Conservation (phyloP, 257 asterid genomes). For the Gentiana dahurica region DNA sequence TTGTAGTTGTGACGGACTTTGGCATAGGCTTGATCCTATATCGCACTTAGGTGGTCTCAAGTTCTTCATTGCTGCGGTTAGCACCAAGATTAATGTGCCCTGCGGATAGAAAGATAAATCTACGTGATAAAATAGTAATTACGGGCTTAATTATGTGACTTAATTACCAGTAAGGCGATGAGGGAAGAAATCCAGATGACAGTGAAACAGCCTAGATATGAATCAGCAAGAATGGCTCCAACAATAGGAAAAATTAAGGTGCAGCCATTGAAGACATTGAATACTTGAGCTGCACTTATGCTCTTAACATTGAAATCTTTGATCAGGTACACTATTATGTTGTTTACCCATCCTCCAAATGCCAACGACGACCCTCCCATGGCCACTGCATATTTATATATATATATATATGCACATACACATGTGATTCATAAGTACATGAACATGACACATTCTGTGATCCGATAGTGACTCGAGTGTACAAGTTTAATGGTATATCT, state of each 20-base stretch:
- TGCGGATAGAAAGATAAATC: constrained; percentile 4
- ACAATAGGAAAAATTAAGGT: constrained; percentile 25
- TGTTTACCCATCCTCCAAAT: constrained; percentile 28
- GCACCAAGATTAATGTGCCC: constrained; percentile 31
- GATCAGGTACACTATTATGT: constrained; percentile 37
- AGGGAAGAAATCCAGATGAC: constrained; percentile 39
- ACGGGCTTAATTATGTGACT: too few relatives aligned
- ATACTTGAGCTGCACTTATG: constrained; percentile 29
- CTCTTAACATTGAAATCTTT: constrained; percentile 24
- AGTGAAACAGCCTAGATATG: constrained; percentile 35
- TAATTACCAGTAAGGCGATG: constrained; percentile 31
- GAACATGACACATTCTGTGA: background rate
- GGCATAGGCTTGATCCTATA: constrained; percentile 12
- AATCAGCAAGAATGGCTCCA: constrained; percentile 44
- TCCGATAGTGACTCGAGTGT: background rate
- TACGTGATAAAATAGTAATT: too few relatives aligned
- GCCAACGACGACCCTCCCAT: constrained; percentile 25
- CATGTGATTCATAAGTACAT: background rate
- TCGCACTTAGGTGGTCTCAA: constrained; percentile 27
- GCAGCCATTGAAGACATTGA: constrained; percentile 24
- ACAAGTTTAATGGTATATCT: background rate
- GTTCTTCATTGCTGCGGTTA: constrained; percentile 23
- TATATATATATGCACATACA: background rate
- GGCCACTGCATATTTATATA: constrained; percentile 16
- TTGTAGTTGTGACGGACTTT: constrained; percentile 20